Evolutionary conservation across 805 yeast genomes (phyloP).

Genomic region (Phaffomyces antillensis): DNA sequence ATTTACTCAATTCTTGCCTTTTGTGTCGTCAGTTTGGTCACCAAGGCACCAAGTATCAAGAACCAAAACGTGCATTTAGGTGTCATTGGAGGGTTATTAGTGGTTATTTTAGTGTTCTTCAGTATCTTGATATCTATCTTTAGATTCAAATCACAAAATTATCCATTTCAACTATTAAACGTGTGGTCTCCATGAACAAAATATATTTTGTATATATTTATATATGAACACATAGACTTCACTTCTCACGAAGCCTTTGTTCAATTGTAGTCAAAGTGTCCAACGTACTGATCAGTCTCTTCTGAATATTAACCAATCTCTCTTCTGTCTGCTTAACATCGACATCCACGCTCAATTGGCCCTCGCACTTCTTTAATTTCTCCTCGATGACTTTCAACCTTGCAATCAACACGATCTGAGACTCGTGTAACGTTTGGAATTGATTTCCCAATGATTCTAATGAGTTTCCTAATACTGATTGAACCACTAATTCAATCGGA

Average conservation of each 20-base stretch:
- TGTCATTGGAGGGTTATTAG: constrained; percentile 38
- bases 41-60: constrained; percentile 44
- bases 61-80: constrained; percentile 41
- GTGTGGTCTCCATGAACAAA: constrained; percentile 23
- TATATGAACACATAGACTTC: neutral
- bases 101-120: constrained; percentile 47
- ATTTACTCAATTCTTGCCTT: constrained; percentile 65
- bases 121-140: constrained; percentile 62
- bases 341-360: constrained; percentile 15
- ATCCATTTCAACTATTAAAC: constrained; percentile 60
- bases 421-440: constrained; percentile 46
- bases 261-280: constrained; percentile 31
- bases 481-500: constrained; percentile 55
- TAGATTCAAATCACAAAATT: constrained; percentile 62
- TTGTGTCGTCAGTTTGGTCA: constrained; percentile 48
- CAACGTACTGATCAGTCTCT: constrained; percentile 19
- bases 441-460: constrained; percentile 44
- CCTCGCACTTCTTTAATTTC: constrained; percentile 25
- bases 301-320: constrained; percentile 21
- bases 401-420: constrained; percentile 46
- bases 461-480: constrained; percentile 46
- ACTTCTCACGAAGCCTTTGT: constrained; percentile 9
- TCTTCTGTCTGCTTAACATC: constrained; percentile 15
- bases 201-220: too few species aligned
- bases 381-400: constrained; percentile 37